Evolutionary conservation across 1,284 basidiomycete genomes (phyloP), one percentile per base, ranked within the genome.

Genomic region (Irpex sp.): DNA sequence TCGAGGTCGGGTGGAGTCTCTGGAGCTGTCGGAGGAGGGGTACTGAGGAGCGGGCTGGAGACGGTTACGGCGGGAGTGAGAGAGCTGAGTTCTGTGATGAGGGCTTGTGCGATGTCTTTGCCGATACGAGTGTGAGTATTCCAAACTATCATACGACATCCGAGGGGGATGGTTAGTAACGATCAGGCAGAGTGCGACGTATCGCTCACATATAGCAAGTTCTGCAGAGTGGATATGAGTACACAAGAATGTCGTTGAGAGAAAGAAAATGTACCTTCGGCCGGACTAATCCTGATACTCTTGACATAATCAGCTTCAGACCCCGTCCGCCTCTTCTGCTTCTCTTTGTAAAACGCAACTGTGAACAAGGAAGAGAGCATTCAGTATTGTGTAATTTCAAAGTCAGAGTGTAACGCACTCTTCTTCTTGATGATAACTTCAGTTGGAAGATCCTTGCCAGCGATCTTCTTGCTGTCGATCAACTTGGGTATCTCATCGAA

Each of bases 361-460:
- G 61, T 5, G 59, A 13, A n/a, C 6, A 26, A 26, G 11, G 13
- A 31, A 31, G 31, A 5, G 31, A 31, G 31, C 31, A 31, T 31
- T 31, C 31, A 31, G 31, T 31, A 31, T 31, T 4, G 46, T 6
- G 55, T 46, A 46, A 46, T 2, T 5, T 46, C 3, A 3, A 13
- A 13, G 0, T 2, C n/a, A 5, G 17, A 0, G 15, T 39, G 13
- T 15, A 65, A 71, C 76, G 65, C 66, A 86, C 87, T 59, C 72
- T 88, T 90, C 77, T 89, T 91, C 76, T 86, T 84, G 66, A 92
- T 89, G 58, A 87, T 84, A 5, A 87, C 83, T 67, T 93, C 90
- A 0, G 88, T 90, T 0, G 90, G 89, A 58, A 92, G 71, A 60
- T 86, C 83, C 71, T 86, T 87, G 9, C 86, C 88, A 11, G 81